These are phyloP conservation scores for Blastomyces percursus DNA, from an alignment of 2,329 filamentous ascomycete species.

Conservation along the genomic window DNA sequence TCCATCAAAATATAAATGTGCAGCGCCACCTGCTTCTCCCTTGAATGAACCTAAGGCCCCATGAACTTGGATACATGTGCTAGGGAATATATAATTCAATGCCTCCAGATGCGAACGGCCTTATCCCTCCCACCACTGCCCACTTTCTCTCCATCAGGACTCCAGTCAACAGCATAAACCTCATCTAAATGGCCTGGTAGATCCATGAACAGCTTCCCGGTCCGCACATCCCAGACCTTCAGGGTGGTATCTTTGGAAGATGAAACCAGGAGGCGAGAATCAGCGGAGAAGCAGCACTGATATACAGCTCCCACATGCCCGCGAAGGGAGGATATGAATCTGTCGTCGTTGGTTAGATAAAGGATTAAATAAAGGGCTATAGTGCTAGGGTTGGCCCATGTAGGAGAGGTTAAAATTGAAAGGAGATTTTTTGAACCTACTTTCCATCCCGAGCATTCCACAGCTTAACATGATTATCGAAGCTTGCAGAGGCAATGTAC, in stretches of 20 bases:
- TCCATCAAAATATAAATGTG: background rate
- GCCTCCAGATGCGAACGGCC: slow-evolving; percentile 53
- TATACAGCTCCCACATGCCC: slow-evolving; percentile 90
- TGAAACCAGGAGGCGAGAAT: slow-evolving; percentile 79
- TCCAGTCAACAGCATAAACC: slow-evolving; percentile 93
- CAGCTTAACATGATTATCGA: slow-evolving; percentile 90
- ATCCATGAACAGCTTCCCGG: slow-evolving; percentile 70
- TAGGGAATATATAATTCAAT: slow-evolving; percentile 31
- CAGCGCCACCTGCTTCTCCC: background rate
- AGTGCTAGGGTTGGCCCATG: background rate
- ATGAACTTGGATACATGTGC: background rate
- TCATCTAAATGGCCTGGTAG: slow-evolving; percentile 85
- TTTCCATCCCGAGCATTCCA: slow-evolving; percentile 68
- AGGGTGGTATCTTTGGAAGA: slow-evolving; percentile 85
- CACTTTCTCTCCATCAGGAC: slow-evolving; percentile 76
- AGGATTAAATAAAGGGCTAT: slow-evolving; percentile 4
- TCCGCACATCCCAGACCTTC: slow-evolving; percentile 87
- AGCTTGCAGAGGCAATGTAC: slow-evolving; percentile 76
- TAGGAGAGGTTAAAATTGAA: no score
- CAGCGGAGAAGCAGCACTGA: slow-evolving; percentile 82
- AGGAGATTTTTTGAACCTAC: slow-evolving; percentile 21
- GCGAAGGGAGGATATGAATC: slow-evolving; percentile 75
- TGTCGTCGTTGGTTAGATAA: slow-evolving; percentile 21
- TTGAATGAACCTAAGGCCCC: background rate
- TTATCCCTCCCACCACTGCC: slow-evolving; percentile 92